Evolutionary conservation across 2,329 filamentous ascomycete species (phyloP).

Genomic region (Eurotiales sp.): DNA sequence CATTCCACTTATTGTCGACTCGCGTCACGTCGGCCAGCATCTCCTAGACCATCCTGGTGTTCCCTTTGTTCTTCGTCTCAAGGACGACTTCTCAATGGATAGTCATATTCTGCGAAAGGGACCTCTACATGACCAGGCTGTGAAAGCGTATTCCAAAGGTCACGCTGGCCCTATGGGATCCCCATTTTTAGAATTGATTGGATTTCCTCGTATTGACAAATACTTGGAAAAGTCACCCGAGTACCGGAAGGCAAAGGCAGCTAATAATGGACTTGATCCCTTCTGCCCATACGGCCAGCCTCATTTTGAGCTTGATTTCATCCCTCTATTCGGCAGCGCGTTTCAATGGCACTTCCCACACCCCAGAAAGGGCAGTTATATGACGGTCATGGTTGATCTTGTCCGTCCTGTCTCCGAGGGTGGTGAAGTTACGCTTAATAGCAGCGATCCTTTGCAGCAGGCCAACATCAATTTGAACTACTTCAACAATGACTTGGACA

Average conservation of each 20-base stretch:
- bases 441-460: constrained; percentile 32
- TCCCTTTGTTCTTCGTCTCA: constrained; percentile 39
- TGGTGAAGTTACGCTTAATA: constrained; percentile 41
- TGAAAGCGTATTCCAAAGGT: constrained; percentile 26
- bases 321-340: constrained; percentile 52
- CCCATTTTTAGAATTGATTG: constrained; percentile 47
- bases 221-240: constrained; percentile 43
- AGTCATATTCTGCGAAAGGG: constrained; percentile 35
- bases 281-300: constrained; percentile 55
- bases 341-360: constrained; percentile 47
- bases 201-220: constrained; percentile 55
- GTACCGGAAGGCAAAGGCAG: constrained; percentile 42
- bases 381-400: constrained; percentile 29
- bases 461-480: constrained; percentile 40
- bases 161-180: constrained; percentile 32
- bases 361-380: constrained; percentile 30
- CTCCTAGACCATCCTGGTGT: constrained; percentile 45
- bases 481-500: constrained; percentile 47
- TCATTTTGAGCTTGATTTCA: constrained; percentile 60
- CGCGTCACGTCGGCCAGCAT: constrained; percentile 30
- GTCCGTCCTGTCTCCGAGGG: constrained; percentile 35
- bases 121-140: constrained; percentile 27
- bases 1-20: constrained; percentile 21
- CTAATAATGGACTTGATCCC: constrained; percentile 45
- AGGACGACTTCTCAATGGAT: constrained; percentile 39